These are phyloP conservation scores for Peronospora belbahrii DNA, from an alignment of 352 stramenopile species.

Conservation along the genomic window DNA sequence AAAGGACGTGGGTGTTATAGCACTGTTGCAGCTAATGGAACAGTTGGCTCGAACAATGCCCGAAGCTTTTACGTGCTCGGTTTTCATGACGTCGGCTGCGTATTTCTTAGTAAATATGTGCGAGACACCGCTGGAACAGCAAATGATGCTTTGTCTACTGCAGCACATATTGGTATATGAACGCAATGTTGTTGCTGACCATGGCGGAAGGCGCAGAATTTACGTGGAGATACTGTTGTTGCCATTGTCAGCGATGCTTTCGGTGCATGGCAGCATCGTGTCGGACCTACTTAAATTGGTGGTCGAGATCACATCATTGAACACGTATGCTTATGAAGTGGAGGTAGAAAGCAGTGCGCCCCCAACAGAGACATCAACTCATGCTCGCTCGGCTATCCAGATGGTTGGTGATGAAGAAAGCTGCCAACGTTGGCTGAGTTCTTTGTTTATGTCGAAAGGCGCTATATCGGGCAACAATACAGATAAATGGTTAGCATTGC, in stretches of 20 bases:
- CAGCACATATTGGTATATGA: slow-evolving; percentile 22
- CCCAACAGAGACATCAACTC: slow-evolving; percentile 19
- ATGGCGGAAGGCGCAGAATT: slow-evolving; percentile 14
- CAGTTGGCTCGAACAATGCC: slow-evolving; percentile 25
- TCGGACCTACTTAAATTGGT: slow-evolving; percentile 35
- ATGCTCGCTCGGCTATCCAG: slow-evolving; percentile 26
- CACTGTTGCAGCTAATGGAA: slow-evolving; percentile 37
- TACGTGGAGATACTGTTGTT: slow-evolving; percentile 57
- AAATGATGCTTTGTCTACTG: slow-evolving; percentile 36
- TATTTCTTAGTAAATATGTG: slow-evolving; percentile 28
- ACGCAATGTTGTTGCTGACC: not conserved
- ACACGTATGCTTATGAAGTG: slow-evolving; percentile 6
- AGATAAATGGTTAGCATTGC: slow-evolving; percentile 27
- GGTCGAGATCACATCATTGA: slow-evolving; percentile 22
- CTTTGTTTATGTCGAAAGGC: slow-evolving; percentile 24
- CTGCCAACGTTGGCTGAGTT: slow-evolving; percentile 30
- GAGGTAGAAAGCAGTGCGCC: not conserved
- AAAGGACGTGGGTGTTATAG: slow-evolving; percentile 27
- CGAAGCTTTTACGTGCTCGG: slow-evolving; percentile 28
- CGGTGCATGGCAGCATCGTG: slow-evolving; percentile 21
- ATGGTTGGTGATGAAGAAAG: slow-evolving; percentile 19
- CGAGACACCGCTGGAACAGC: slow-evolving; percentile 29
- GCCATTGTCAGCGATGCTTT: slow-evolving; percentile 42
- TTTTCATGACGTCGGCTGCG: slow-evolving; percentile 31
- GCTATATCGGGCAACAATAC: slow-evolving; percentile 1